phyloP scores from a whole-genome alignment of 352 stramenopile species.

The Globisporangium cylindrosporum region DNA sequence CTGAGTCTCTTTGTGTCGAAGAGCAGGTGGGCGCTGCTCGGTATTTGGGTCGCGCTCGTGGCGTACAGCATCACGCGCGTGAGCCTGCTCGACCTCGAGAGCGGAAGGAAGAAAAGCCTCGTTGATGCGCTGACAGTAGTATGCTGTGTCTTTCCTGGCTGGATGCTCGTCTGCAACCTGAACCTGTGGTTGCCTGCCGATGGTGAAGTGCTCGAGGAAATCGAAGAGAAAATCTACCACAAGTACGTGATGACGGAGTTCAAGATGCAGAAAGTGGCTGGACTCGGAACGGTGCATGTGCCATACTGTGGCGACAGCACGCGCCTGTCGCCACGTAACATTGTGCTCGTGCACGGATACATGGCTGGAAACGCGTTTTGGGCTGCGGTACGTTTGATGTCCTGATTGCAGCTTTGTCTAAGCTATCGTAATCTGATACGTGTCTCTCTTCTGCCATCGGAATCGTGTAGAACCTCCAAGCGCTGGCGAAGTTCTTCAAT shows the following conservation, averaged over 20 bases:
- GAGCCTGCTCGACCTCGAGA: constrained; percentile 36
- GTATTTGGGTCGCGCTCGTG: constrained; percentile 30
- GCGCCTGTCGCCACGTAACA: constrained; percentile 44
- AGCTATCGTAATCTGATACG: not conserved
- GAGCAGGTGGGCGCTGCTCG: constrained; percentile 17
- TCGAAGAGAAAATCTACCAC: constrained; percentile 71
- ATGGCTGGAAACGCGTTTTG: constrained; percentile 74
- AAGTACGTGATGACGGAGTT: constrained; percentile 63
- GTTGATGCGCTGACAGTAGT: constrained; percentile 36
- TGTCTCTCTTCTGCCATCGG: constrained; percentile 4
- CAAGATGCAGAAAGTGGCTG: constrained; percentile 47
- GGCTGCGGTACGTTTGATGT: constrained; percentile 40
- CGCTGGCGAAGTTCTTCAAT: constrained; percentile 73
- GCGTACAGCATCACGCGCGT: constrained; percentile 48
- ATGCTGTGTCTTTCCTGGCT: constrained; percentile 46
- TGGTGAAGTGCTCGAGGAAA: constrained; percentile 36
- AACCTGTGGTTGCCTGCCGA: constrained; percentile 61
- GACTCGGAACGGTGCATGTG: constrained; percentile 71
- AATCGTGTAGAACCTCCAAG: constrained; percentile 57
- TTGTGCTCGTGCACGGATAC: constrained; percentile 82
- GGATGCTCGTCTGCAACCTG: constrained; percentile 47
- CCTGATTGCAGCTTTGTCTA: not conserved
- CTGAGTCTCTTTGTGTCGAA: constrained; percentile 11
- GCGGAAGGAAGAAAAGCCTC: constrained; percentile 30
- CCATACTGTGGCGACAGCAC: constrained; percentile 66